Evolutionary conservation across 345 rosid genomes (phyloP).

Genomic region (Streptanthus diversifolius): DNA sequence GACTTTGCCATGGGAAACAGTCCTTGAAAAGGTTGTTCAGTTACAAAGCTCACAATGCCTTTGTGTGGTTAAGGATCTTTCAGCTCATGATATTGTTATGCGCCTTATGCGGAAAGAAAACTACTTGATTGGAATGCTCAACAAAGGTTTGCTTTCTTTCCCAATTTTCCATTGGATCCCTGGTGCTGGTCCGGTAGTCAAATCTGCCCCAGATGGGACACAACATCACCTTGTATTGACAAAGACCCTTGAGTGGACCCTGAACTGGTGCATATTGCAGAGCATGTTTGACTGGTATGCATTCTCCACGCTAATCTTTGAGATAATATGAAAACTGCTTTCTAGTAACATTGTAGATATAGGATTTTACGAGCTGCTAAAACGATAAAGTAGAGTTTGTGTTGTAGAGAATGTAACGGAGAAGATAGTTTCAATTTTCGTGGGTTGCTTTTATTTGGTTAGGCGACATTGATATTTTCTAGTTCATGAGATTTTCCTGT

Average conservation of each 20-base stretch:
- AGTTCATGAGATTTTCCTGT: neutral
- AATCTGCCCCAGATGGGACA: slow-evolving; percentile 47
- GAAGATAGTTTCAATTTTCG: neutral
- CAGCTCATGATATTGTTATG: slow-evolving; percentile 93
- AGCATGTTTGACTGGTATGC: slow-evolving; percentile 97
- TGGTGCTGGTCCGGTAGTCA: slow-evolving; percentile 86
- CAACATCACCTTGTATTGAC: slow-evolving; percentile 63
- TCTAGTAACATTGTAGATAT: neutral
- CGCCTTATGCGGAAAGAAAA: slow-evolving; percentile 98
- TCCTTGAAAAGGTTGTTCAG: slow-evolving; percentile 85
- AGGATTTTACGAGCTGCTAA: neutral
- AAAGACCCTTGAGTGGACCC: slow-evolving; percentile 96
- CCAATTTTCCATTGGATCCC: slow-evolving; percentile 85
- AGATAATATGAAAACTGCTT: neutral
- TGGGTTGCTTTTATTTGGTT: neutral
- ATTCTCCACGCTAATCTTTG: neutral
- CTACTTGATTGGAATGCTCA: slow-evolving; percentile 96
- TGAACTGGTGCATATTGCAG: slow-evolving; percentile 98
- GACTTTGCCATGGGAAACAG: slow-evolving; percentile 89
- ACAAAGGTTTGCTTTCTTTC: slow-evolving; percentile 92
- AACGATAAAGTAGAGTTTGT: neutral
- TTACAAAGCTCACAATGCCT: slow-evolving; percentile 75
- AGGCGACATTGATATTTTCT: neutral
- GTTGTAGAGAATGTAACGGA: slow-evolving; percentile 1
- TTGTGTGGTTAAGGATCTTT: slow-evolving; percentile 94